phyloP scores from a whole-genome alignment of 306 rosid species.

The Malus fusca region DNA sequence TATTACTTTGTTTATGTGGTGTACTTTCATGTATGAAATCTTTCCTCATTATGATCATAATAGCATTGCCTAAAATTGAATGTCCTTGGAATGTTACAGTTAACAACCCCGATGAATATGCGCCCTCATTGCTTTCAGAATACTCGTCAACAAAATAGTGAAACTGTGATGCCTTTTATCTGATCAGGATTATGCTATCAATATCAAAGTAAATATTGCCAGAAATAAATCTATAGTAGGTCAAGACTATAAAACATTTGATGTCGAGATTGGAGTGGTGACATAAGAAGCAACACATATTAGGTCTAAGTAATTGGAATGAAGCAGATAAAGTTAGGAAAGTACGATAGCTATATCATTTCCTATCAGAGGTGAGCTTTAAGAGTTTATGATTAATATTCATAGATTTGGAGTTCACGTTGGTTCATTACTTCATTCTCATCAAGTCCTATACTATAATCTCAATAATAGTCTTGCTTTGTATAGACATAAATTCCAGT shows the following conservation, averaged over 20 bases:
- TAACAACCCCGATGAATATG: neutral
- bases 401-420: neutral
- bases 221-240: neutral
- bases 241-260: neutral
- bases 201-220: neutral
- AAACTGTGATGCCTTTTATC: neutral
- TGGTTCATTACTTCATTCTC: neutral
- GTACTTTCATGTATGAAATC: conserved; percentile 1
- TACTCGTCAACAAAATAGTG: neutral
- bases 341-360: neutral
- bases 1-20: conserved; percentile 6
- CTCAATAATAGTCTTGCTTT: too few relatives aligned
- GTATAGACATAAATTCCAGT: too few relatives aligned
- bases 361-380: neutral
- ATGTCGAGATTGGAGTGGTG: neutral
- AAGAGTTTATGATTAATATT: neutral
- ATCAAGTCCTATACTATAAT: too few relatives aligned
- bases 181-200: neutral
- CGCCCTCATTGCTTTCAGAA: neutral
- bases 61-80: neutral
- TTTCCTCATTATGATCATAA: neutral
- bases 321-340: neutral
- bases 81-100: neutral
- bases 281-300: neutral
- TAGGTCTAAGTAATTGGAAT: neutral